These are phyloP conservation scores for Hondaea fermentalgiana DNA, from an alignment of 108 stramenopile species.

Conservation along the genomic window DNA sequence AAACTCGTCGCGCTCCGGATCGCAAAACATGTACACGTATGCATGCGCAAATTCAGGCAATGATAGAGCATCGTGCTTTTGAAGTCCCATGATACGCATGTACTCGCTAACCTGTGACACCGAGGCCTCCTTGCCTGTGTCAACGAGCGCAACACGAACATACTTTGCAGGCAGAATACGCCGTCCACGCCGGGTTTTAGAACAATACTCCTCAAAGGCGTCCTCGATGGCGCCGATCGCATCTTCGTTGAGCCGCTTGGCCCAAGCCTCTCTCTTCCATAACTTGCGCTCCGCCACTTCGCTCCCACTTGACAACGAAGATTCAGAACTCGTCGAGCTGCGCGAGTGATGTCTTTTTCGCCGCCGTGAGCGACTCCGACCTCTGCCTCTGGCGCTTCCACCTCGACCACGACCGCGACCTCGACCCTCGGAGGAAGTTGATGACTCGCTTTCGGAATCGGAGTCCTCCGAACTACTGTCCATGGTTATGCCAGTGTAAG, in stretches of 20 bases:
- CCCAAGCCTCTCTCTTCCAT: not conserved
- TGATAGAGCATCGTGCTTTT: not conserved
- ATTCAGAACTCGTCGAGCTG: not conserved
- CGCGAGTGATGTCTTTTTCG: not conserved
- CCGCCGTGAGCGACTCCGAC: not conserved
- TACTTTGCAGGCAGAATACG: constrained; percentile 8
- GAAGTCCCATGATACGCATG: not conserved
- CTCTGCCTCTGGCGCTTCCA: not conserved
- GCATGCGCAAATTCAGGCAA: not conserved
- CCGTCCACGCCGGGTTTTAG: not conserved
- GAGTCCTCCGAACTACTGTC: not conserved
- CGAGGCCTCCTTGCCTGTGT: not conserved
- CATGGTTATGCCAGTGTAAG: not conserved
- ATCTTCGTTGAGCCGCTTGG: not conserved
- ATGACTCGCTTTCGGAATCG: not conserved
- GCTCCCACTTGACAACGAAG: not conserved
- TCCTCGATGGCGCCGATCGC: not conserved
- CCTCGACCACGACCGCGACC: not conserved
- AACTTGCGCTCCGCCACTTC: not conserved
- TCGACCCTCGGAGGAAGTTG: not conserved
- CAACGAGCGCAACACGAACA: not conserved
- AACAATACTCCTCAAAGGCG: not conserved
- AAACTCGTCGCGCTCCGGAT: not conserved
- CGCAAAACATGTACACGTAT: not conserved
- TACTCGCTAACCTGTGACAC: not conserved